These are phyloP conservation scores for Nigrograna mackinnonii DNA, from an alignment of 2,329 filamentous ascomycete genomes.

Conservation along the genomic window DNA sequence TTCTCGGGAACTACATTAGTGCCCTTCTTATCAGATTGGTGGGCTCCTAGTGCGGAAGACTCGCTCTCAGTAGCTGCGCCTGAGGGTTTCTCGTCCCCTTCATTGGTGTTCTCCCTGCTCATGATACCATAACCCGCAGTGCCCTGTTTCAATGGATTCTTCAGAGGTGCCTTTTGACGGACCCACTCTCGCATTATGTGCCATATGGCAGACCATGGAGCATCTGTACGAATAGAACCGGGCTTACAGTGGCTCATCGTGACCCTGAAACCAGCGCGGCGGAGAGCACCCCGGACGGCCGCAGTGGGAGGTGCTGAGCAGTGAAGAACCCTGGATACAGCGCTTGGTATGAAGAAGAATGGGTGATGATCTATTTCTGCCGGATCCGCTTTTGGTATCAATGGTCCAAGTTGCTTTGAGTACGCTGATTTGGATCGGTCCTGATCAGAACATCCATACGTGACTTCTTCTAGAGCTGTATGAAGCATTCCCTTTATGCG, in stretches of 20 bases:
- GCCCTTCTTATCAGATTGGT: too few species aligned
- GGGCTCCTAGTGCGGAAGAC: too few species aligned
- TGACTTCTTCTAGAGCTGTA: slow-evolving; percentile 78
- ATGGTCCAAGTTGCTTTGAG: slow-evolving; percentile 35
- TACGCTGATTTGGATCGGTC: slow-evolving; percentile 10
- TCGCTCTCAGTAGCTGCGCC: neutral
- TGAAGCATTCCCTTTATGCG: slow-evolving; percentile 91
- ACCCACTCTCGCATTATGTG: slow-evolving; percentile 93
- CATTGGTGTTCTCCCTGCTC: neutral
- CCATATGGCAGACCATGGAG: slow-evolving; percentile 89
- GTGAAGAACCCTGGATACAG: slow-evolving; percentile 75
- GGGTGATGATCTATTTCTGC: slow-evolving; percentile 69
- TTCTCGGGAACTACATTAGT: too few species aligned
- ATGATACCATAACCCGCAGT: slow-evolving; percentile 75
- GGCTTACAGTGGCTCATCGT: slow-evolving; percentile 87
- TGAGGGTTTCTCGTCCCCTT: neutral
- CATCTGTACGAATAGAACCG: slow-evolving; percentile 91
- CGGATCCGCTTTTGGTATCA: slow-evolving; percentile 39
- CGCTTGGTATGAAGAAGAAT: slow-evolving; percentile 83
- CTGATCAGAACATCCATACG: slow-evolving; percentile 26
- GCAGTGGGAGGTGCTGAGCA: slow-evolving; percentile 80
- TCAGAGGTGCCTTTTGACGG: slow-evolving; percentile 77
- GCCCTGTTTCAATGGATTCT: slow-evolving; percentile 70
- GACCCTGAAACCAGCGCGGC: slow-evolving; percentile 77
- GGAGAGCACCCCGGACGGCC: slow-evolving; percentile 78